phyloP scores from a whole-genome alignment of 345 rosid species.

The Citrus trifoliata region DNA sequence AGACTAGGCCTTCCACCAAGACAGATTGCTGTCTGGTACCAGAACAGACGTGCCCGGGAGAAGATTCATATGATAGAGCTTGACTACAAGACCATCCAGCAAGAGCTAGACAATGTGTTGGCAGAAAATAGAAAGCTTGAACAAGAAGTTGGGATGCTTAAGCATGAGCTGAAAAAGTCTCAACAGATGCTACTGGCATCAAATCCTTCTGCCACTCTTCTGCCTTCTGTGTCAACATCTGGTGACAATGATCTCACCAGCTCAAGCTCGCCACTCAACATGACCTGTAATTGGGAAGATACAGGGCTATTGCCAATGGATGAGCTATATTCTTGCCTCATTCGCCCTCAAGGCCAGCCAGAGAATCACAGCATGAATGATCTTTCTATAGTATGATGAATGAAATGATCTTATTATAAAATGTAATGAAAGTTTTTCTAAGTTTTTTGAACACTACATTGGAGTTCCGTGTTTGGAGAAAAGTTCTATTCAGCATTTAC shows the following conservation, averaged over 20 bases:
- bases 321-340: constrained; percentile 15
- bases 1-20: constrained; percentile 38
- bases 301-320: constrained; percentile 12
- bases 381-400: neutral
- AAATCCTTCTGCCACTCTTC: constrained; percentile 2
- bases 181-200: constrained; percentile 19
- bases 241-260: constrained; percentile 16
- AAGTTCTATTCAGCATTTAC: neutral
- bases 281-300: constrained; percentile 11
- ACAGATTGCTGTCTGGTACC: constrained; percentile 53
- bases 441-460: neutral
- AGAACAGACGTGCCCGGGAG: constrained; percentile 44
- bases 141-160: constrained; percentile 14
- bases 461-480: neutral
- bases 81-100: constrained; percentile 21
- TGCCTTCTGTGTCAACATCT: constrained; percentile 7
- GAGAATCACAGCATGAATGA: neutral
- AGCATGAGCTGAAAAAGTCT: constrained; percentile 17
- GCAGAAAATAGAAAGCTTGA: constrained; percentile 27
- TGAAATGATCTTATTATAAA: neutral
- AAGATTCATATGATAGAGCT: constrained; percentile 31
- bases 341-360: neutral
- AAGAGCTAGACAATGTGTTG: constrained; percentile 19
- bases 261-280: constrained; percentile 13
- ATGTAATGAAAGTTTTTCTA: neutral